Evolutionary conservation across 139 green algal species (phyloP).

Genomic region (Spirogloea muscicola): DNA sequence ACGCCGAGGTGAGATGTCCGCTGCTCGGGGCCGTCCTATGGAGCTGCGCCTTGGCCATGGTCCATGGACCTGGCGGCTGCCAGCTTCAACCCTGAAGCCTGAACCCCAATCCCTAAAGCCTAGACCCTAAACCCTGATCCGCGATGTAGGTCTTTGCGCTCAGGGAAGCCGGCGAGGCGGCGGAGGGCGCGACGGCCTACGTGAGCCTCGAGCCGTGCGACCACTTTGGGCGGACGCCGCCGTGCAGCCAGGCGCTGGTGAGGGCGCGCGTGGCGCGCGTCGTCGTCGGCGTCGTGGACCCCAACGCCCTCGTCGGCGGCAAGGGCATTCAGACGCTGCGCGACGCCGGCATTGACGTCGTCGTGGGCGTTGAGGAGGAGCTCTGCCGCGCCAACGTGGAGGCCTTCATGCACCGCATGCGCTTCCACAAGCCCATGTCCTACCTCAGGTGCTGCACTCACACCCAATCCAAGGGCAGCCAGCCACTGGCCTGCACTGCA

Average conservation of each 20-base stretch:
- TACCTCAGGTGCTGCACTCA: slow-evolving; percentile 13
- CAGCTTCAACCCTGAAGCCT: too few relatives aligned
- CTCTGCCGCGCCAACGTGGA: slow-evolving; percentile 36
- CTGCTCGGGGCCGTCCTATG: too few relatives aligned
- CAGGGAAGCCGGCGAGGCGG: slow-evolving; percentile 50
- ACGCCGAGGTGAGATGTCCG: slow-evolving; percentile 85
- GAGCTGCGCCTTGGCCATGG: too few relatives aligned
- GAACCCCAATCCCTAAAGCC: too few relatives aligned
- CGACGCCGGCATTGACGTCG: slow-evolving; percentile 48
- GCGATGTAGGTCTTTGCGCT: slow-evolving; percentile 81
- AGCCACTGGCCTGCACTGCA: neutral
- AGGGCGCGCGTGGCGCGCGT: slow-evolving; percentile 67
- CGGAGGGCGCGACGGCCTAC: slow-evolving; percentile 86
- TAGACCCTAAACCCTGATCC: neutral
- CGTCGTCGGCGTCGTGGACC: slow-evolving; percentile 50
- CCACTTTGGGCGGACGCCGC: slow-evolving; percentile 90
- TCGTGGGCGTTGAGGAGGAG: slow-evolving; percentile 46
- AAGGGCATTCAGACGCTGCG: slow-evolving; percentile 50
- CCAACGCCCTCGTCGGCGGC: slow-evolving; percentile 49
- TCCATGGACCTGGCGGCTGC: too few relatives aligned
- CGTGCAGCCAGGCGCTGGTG: slow-evolving; percentile 84
- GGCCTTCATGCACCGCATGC: slow-evolving; percentile 44
- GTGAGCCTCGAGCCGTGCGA: slow-evolving; percentile 98
- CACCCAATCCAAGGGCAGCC: neutral
- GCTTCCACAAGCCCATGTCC: slow-evolving; percentile 3